Evolutionary conservation across 768 basidiomycete species (phyloP).

Genomic region (Panaeolus papilionaceus): DNA sequence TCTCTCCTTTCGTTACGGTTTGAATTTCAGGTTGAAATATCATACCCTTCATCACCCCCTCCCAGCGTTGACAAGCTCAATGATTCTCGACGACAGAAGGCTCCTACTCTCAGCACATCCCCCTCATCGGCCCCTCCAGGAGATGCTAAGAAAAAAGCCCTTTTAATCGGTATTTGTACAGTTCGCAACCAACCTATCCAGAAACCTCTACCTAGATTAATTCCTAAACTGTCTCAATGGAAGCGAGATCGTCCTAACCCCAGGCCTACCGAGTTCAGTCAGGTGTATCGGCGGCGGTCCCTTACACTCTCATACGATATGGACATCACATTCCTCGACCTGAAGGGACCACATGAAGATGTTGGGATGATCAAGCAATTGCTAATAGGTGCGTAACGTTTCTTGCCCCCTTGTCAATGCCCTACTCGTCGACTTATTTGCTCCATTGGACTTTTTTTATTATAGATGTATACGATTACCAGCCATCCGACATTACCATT

Average conservation of each 20-base stretch:
- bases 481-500: slow-evolving; percentile 8
- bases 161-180: neutral
- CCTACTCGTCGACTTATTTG: neutral
- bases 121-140: neutral
- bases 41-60: neutral
- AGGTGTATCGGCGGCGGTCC: neutral
- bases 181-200: neutral
- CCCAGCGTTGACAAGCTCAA: neutral
- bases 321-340: neutral
- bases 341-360: slow-evolving; percentile 16
- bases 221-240: neutral
- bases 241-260: neutral
- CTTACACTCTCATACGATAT: neutral
- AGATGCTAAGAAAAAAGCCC: neutral
- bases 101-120: neutral
- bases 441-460: neutral
- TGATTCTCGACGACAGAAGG: neutral
- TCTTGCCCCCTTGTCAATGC: neutral
- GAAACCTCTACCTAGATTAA: neutral
- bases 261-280: neutral
- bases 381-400: slow-evolving; percentile 15
- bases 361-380: slow-evolving; percentile 7
- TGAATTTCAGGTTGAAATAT: slow-evolving; percentile 1
- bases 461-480: slow-evolving; percentile 14
- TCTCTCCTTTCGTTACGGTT: neutral